These are phyloP conservation scores for Imleria badia DNA, from an alignment of 768 basidiomycete genomes.

Conservation along the genomic window DNA sequence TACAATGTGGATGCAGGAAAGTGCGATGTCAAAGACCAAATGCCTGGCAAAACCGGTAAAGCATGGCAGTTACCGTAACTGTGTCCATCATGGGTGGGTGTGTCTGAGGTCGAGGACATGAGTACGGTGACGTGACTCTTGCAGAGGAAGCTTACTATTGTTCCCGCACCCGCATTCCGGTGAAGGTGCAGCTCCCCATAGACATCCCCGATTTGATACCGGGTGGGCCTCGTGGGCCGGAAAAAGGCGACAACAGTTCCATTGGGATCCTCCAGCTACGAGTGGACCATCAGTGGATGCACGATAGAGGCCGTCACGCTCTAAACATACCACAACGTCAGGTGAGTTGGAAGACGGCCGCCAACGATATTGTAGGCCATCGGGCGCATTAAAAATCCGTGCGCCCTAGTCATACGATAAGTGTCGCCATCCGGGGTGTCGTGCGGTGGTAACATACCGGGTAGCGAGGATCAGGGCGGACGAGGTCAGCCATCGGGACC, in stretches of 20 bases:
- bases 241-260: constrained; percentile 76
- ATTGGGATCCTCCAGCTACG: constrained; percentile 70
- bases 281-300: constrained; percentile 7
- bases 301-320: constrained; percentile 3
- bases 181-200: constrained; percentile 84
- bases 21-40: constrained; percentile 42
- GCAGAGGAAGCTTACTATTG: constrained; percentile 55
- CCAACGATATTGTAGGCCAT: constrained; percentile 81
- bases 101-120: constrained; percentile 48
- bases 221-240: constrained; percentile 72
- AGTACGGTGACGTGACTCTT: constrained; percentile 21
- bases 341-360: constrained; percentile 58
- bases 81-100: constrained; percentile 91
- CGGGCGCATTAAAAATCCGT: constrained; percentile 78
- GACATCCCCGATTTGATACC: constrained; percentile 85
- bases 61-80: constrained; percentile 81
- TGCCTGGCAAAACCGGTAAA: constrained; percentile 72
- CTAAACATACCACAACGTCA: constrained; percentile 57
- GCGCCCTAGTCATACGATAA: constrained; percentile 44
- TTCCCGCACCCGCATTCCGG: constrained; percentile 74
- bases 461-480: constrained; percentile 62
- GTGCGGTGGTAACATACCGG: constrained; percentile 45
- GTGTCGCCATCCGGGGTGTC: constrained; percentile 7
- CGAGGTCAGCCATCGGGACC: constrained; percentile 81
- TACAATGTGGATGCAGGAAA: constrained; percentile 32